Evolutionary conservation across 345 rosid species (phyloP), one percentile per base, ranked within the genome.

Genomic region (Populus tremula): DNA sequence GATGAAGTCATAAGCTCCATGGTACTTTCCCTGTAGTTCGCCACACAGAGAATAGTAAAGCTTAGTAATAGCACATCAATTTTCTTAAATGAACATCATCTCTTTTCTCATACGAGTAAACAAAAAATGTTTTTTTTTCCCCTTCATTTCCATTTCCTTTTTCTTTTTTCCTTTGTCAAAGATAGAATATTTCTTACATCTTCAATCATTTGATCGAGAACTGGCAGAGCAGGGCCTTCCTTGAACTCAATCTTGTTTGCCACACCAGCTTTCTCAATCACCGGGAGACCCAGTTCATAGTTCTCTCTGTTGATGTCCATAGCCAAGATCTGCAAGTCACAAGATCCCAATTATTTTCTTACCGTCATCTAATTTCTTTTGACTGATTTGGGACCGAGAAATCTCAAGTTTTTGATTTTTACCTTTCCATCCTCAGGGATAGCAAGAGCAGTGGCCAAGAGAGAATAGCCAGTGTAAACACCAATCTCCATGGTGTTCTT

Each of bases 401-500:
- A 2, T 21, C 29, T 11, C 21, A 49, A 10, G 20, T 39, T 23
- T 43, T 39, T n/a, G n/a, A n/a, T 35, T 20, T 35, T 20, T 53
- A 68, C 99, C 93, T 90, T 90, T 70, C 99, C 98, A 68, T 91
- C 95, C 1, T 92, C 91, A 1, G 99, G 99, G 69, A 96, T 86
- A 76, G 99, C 99, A 63, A 96, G 97, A 77, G 99, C 99, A 4
- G 99, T 96, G 77, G 98, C 96, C 33, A 96, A 76, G 53, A 96
- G 97, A 80, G 99, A 96, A 86, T 94, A 94, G 41, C 99, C 99
- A 31, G 99, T 96, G 92, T 90, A 96, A 61, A 96, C 98, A 21
- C 99, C 99, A 27, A 96, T 94, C 87, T 96, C 99, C 98, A 96
- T 96, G 43, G 98, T 96, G 91, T 94, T 94, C 88, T 96, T 94